phyloP scores from a whole-genome alignment of 2,329 filamentous ascomycete genomes.

The Pseudopithomyces maydicus region DNA sequence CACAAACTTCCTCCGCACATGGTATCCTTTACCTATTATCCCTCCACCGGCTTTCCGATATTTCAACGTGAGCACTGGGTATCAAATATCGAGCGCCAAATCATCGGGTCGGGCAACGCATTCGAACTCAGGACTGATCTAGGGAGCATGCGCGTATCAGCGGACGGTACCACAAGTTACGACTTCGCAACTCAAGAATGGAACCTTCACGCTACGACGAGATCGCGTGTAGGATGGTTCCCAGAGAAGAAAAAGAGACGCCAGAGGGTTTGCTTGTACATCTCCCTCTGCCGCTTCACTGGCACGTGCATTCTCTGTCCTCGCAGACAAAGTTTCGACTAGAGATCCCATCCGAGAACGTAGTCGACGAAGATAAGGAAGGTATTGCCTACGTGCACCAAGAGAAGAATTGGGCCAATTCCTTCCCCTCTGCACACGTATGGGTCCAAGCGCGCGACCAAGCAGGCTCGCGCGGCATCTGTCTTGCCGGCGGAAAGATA shows the following conservation, averaged over 20 bases:
- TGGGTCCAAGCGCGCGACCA: constrained; percentile 40
- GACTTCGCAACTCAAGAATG: constrained; percentile 37
- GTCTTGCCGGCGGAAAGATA: constrained; percentile 41
- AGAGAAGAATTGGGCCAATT: constrained; percentile 58
- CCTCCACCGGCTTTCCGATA: constrained; percentile 34
- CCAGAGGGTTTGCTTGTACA: constrained; percentile 54
- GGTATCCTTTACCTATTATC: constrained; percentile 57
- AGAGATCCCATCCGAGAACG: constrained; percentile 37
- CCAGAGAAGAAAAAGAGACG: constrained; percentile 33
- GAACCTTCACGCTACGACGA: constrained; percentile 48
- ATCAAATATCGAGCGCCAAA: constrained; percentile 44
- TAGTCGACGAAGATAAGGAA: constrained; percentile 27
- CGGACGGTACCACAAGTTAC: constrained; percentile 47
- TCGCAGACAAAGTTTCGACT: constrained; percentile 49
- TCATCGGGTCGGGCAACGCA: constrained; percentile 32
- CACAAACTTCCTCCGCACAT: constrained; percentile 46
- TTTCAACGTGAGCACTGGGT: constrained; percentile 52
- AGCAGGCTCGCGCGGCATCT: constrained; percentile 26
- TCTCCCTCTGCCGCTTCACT: constrained; percentile 56
- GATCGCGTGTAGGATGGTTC: constrained; percentile 47
- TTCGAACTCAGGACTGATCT: constrained; percentile 45
- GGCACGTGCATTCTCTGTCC: constrained; percentile 56
- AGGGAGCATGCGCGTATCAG: constrained; percentile 45
- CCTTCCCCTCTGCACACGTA: constrained; percentile 51
- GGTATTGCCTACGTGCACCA: constrained; percentile 51